Evolutionary conservation across 176 grass and related monocot genomes (phyloP).

Genomic region (Oryza rufipogon): DNA sequence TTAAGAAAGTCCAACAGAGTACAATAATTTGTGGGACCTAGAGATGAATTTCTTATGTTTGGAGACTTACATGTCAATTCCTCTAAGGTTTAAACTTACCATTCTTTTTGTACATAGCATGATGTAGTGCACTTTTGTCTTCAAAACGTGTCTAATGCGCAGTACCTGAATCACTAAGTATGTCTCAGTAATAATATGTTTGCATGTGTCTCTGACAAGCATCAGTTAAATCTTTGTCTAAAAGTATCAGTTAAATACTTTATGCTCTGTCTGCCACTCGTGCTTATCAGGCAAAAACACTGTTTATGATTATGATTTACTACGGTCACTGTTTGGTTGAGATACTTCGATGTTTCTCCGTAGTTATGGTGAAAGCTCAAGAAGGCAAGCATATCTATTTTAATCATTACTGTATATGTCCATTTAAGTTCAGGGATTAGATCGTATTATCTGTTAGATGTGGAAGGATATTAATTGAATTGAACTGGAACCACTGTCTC

Average conservation of each 20-base stretch:
- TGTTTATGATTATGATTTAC: neutral
- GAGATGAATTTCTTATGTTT: neutral
- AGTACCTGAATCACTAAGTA: neutral
- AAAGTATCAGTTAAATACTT: too few species aligned
- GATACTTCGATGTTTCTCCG: neutral
- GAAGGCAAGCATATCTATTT: neutral
- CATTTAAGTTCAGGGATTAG: too few species aligned
- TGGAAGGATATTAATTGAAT: neutral
- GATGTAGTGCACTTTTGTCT: too few species aligned
- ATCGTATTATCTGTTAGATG: neutral
- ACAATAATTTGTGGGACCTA: slow-evolving; percentile 20
- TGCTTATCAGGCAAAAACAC: neutral
- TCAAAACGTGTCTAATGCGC: neutral
- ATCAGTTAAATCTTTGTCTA: too few species aligned
- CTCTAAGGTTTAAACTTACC: neutral
- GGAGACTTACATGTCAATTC: neutral
- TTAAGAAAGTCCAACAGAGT: neutral
- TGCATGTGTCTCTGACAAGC: too few species aligned
- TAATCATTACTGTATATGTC: neutral
- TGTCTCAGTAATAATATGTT: too few species aligned
- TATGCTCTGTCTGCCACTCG: neutral
- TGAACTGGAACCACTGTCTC: neutral
- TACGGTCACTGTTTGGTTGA: neutral
- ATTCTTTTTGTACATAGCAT: neutral
- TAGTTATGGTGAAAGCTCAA: neutral